Percentiles rank a stretch among this genome's conserved stretches.
Evolutionary conservation across 1,284 basidiomycete genomes (phyloP).

Genomic region (Marasmius oreades): DNA sequence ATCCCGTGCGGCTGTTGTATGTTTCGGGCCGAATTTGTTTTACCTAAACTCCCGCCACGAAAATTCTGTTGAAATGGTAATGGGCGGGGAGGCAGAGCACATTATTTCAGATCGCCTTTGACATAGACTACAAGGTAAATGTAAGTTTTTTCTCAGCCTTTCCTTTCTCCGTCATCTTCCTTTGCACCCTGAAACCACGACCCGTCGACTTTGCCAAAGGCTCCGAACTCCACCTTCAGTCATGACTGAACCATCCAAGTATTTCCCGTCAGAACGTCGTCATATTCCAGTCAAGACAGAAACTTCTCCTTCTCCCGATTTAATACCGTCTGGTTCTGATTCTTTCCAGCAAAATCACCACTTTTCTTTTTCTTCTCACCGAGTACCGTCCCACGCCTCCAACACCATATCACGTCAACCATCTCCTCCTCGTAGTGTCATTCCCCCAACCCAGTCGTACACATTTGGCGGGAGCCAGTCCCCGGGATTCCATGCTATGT

Average conservation of each 20-base stretch:
- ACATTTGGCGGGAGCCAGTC: background rate
- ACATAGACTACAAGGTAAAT: background rate
- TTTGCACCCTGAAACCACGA: background rate
- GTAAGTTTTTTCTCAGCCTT: background rate
- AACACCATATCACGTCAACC: constrained; percentile 1
- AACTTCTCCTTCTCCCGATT: constrained; percentile 12
- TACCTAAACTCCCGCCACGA: background rate
- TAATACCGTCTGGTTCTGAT: constrained; percentile 9
- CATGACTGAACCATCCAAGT: constrained; percentile 1
- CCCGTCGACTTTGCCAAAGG: background rate
- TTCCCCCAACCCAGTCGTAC: background rate
- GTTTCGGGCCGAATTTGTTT: background rate
- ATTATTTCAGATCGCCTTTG: background rate
- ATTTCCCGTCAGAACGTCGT: constrained; percentile 1
- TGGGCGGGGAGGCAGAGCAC: background rate
- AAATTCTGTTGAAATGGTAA: background rate
- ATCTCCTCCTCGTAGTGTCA: background rate
- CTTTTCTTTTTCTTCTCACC: background rate
- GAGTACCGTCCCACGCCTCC: constrained; percentile 3
- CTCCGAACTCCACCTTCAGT: too few species aligned
- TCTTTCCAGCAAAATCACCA: constrained; percentile 5
- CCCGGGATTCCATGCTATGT: background rate
- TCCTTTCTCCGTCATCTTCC: background rate
- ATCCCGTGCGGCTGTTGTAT: background rate
- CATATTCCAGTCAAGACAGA: constrained; percentile 13